Base-by-base conservation (phyloP, 1,284 basidiomycete genomes). In the Trametes sp. region DNA sequence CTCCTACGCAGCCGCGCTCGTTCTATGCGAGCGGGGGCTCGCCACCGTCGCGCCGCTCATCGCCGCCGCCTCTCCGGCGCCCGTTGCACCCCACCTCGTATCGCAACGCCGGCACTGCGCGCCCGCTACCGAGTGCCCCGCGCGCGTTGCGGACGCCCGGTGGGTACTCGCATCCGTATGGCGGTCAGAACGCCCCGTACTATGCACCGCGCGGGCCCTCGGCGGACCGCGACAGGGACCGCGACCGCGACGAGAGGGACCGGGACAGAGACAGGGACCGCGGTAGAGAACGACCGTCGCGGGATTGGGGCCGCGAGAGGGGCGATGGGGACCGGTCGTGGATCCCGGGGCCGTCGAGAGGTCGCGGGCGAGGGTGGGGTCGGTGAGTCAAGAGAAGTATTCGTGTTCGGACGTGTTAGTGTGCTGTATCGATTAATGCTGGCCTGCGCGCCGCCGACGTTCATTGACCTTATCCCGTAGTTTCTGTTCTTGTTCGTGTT, bases 121-220 rank as follows among this genome's bases (percentile, higher is more conserved):
- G 79, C 33, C 77, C 80, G 24, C 74, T 82, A 16, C 85, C 86
- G 1, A 84, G 80, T 44, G 85, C 80, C 0, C 86, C 86, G 0
- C 80, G 84, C 24, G 85, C 85, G n/a, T 68, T 86, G 19, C 74
- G 85, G 44, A 75, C 75, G 19, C 64, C 71, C 63, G 70, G 60
- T 29, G 62, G 42, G 23, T 60, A 70, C 4, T 5, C 31, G 31
- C 31, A 33, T 33, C 59, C 73, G 8, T 24, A 58, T 16, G 63
- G 59, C 7, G 60, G 58, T 21, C 61, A 63, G 57, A 65, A 63
- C 50, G 65, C 63, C 38, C 63, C 64, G 24, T 60, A 57, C 44
- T 60, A 61, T 11, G 58, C 68, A 13, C 77, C 76, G 29, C 71
- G 82, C 1, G 82, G 82, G 8, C 84, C 82, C 9, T 81, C 81